Conservation (phyloP, 441 rosid species). For the Gossypium gossypioides region DNA sequence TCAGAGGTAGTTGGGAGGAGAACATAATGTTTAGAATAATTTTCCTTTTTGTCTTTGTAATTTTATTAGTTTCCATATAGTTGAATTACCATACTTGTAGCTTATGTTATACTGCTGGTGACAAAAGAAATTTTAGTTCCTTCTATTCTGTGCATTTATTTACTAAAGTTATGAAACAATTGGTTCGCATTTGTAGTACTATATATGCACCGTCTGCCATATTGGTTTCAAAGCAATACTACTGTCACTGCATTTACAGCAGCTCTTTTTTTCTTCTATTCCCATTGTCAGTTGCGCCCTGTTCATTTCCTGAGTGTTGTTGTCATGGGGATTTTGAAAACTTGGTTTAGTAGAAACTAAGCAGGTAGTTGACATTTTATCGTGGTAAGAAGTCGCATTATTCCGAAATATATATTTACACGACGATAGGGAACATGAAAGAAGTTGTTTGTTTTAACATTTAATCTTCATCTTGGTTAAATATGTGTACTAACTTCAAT, state of each 20-base stretch:
- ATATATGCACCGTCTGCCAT: too few relatives aligned
- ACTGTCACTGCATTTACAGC: background rate
- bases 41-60: background rate
- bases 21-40: too few relatives aligned
- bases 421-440: background rate
- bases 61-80: too few relatives aligned
- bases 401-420: background rate
- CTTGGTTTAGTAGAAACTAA: background rate
- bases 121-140: too few relatives aligned
- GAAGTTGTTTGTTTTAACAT: background rate
- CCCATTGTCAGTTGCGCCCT: background rate
- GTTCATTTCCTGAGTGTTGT: background rate
- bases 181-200: too few relatives aligned
- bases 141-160: too few relatives aligned
- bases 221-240: background rate
- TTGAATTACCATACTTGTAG: background rate
- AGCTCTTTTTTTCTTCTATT: background rate
- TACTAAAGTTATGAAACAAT: too few relatives aligned
- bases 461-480: background rate
- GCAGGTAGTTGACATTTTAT: background rate
- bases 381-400: background rate
- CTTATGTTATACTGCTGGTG: too few relatives aligned
- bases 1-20: background rate
- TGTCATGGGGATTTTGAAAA: background rate
- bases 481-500: conserved; percentile 8